These are phyloP conservation scores for Ogataea siamensis DNA, from an alignment of 805 yeast genomes.

Conservation along the genomic window DNA sequence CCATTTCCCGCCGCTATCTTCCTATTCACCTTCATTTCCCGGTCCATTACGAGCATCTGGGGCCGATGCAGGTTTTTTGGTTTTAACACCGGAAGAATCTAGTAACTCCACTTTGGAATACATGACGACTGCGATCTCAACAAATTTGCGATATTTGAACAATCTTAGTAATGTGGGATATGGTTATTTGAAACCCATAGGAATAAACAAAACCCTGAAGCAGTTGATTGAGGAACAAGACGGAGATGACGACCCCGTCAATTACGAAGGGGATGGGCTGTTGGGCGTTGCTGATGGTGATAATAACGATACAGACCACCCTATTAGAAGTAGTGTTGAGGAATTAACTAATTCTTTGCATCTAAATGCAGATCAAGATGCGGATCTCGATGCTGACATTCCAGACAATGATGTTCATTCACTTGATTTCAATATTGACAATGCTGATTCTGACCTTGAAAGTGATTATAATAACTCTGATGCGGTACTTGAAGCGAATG, in stretches of 20 bases:
- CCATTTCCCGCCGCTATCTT: constrained; percentile 52
- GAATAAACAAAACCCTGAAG: constrained; percentile 53
- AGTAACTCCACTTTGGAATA: constrained; percentile 21
- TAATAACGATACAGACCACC: constrained; percentile 13
- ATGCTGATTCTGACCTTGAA: constrained; percentile 18
- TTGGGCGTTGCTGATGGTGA: constrained; percentile 13
- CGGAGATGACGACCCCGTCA: constrained; percentile 19
- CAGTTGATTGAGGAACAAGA: constrained; percentile 30
- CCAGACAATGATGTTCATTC: constrained; percentile 41
- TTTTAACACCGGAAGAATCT: constrained; percentile 19
- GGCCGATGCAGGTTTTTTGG: constrained; percentile 28
- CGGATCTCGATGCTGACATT: constrained; percentile 47
- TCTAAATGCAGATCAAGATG: constrained; percentile 12
- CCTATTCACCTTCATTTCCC: constrained; percentile 48
- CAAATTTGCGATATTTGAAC: constrained; percentile 27
- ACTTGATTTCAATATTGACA: constrained; percentile 32
- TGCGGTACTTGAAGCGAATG: not conserved
- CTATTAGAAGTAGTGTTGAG: constrained; percentile 29
- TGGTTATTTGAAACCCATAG: constrained; percentile 54
- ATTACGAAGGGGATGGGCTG: constrained; percentile 22
- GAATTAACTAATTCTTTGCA: constrained; percentile 8
- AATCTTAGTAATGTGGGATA: constrained; percentile 46
- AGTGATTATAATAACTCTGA: constrained; percentile 1
- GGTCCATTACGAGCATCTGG: constrained; percentile 29
- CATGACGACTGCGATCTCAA: constrained; percentile 23